Evolutionary conservation across 179 eudicot species (phyloP).

Genomic region (Drosera spatulata): DNA sequence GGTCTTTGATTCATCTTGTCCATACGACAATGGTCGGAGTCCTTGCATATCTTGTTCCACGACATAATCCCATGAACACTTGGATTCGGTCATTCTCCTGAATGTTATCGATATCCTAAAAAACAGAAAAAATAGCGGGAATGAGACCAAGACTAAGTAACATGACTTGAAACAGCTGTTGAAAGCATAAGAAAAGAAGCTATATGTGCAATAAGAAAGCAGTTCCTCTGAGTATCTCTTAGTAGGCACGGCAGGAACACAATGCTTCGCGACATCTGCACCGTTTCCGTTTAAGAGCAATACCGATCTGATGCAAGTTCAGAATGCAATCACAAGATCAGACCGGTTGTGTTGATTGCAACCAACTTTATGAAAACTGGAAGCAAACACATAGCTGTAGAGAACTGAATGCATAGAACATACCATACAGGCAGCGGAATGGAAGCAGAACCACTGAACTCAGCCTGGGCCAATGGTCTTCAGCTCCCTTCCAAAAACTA

Average conservation of each 20-base stretch:
- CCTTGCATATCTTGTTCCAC: conserved; percentile 65
- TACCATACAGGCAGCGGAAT: conserved; percentile 92
- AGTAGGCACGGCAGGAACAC: conserved; percentile 14
- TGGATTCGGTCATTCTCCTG: conserved; percentile 75
- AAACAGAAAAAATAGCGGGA: no score
- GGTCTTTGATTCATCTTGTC: conserved; percentile 17
- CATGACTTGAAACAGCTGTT: no score
- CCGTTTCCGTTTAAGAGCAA: conserved; percentile 39
- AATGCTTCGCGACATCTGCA: conserved; percentile 31
- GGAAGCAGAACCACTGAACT: conserved; percentile 47
- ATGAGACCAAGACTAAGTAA: no score
- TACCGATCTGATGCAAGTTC: conserved; percentile 20
- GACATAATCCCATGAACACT: conserved; percentile 41
- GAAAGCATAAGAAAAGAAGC: background rate
- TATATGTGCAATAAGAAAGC: background rate
- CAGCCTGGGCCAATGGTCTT: conserved; percentile 60
- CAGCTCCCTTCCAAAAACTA: conserved; percentile 72
- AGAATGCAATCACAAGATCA: no score
- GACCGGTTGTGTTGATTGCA: no score
- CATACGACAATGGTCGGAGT: conserved; percentile 43
- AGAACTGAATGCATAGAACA: conserved; percentile 1
- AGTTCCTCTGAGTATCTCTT: conserved; percentile 18
- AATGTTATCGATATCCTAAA: conserved; percentile 81
- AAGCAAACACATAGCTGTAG: no score
- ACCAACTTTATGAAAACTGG: no score